Percentiles rank a stretch among this genome's conserved stretches.
These are phyloP conservation scores for Microcyclospora pomicola DNA, from an alignment of 2,329 filamentous ascomycete species.

Conservation along the genomic window DNA sequence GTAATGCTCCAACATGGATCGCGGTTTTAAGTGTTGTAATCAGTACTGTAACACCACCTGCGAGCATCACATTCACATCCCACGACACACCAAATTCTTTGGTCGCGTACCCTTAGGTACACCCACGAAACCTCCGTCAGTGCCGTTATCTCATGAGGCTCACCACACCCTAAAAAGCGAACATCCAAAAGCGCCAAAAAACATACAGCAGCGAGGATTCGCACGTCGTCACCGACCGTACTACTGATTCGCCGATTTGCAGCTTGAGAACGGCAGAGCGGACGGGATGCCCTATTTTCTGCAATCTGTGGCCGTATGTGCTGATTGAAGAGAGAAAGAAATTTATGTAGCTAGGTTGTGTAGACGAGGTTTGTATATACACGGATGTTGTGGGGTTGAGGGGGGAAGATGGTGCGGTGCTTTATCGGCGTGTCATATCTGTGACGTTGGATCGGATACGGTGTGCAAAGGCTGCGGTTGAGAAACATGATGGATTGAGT, in stretches of 20 bases:
- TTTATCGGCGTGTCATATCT: too few relatives aligned
- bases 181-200: constrained; percentile 1
- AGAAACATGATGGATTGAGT: too few relatives aligned
- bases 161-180: neutral
- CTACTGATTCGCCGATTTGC: constrained; percentile 2
- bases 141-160: neutral
- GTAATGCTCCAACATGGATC: too few relatives aligned
- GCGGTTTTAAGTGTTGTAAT: too few relatives aligned
- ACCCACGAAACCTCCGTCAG: neutral
- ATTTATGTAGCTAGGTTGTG: too few relatives aligned
- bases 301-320: constrained; percentile 2
- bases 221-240: constrained; percentile 5
- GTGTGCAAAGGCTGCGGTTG: too few relatives aligned
- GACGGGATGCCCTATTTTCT: constrained; percentile 3
- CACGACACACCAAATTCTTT: neutral
- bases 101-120: neutral
- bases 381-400: too few relatives aligned
- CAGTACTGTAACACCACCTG: too few relatives aligned
- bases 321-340: neutral
- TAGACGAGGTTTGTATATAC: too few relatives aligned
- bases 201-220: constrained; percentile 5
- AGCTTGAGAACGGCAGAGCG: constrained; percentile 4
- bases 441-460: too few relatives aligned
- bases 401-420: too few relatives aligned
- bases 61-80: neutral